Percentiles rank a stretch among this genome's conserved stretches.
phyloP scores from a whole-genome alignment of 306 rosid species.

The Cicer pinnatifidum region DNA sequence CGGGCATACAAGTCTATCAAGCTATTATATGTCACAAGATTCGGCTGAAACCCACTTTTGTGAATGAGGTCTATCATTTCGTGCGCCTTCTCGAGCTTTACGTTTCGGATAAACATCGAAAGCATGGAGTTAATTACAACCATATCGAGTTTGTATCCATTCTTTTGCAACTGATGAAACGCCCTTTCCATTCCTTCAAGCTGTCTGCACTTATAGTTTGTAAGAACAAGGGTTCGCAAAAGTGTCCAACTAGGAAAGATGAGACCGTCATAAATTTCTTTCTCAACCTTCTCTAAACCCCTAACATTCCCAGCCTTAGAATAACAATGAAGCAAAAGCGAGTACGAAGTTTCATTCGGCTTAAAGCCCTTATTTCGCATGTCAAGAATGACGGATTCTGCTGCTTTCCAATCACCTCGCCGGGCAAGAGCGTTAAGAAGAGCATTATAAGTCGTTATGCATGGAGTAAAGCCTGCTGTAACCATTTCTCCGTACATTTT shows the following conservation, averaged over 20 bases:
- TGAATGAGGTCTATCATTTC: slow-evolving; percentile 68
- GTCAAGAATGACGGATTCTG: slow-evolving; percentile 74
- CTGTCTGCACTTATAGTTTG: slow-evolving; percentile 80
- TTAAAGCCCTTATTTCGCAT: slow-evolving; percentile 83
- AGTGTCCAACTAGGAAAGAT: slow-evolving; percentile 88
- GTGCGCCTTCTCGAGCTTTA: slow-evolving; percentile 64
- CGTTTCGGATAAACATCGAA: slow-evolving; percentile 71
- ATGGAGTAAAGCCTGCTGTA: slow-evolving; percentile 77
- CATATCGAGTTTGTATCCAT: slow-evolving; percentile 88
- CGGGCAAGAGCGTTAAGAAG: slow-evolving; percentile 88
- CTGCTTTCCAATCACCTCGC: slow-evolving; percentile 83
- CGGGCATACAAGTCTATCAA: slow-evolving; percentile 88
- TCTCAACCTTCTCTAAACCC: slow-evolving; percentile 75
- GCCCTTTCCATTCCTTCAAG: slow-evolving; percentile 87
- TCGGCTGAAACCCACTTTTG: slow-evolving; percentile 71
- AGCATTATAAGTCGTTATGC: slow-evolving; percentile 83
- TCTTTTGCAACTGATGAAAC: slow-evolving; percentile 62
- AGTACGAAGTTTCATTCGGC: slow-evolving; percentile 84
- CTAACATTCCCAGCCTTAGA: slow-evolving; percentile 75
- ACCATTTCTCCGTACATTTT: slow-evolving; percentile 85
- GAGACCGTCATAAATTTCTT: slow-evolving; percentile 69
- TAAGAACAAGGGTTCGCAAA: slow-evolving; percentile 75
- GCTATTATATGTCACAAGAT: slow-evolving; percentile 79
- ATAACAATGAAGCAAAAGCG: slow-evolving; percentile 80
- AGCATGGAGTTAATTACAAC: slow-evolving; percentile 82